Base-by-base conservation (phyloP, 352 stramenopile species). In the Globisporangium mamillatum region DNA sequence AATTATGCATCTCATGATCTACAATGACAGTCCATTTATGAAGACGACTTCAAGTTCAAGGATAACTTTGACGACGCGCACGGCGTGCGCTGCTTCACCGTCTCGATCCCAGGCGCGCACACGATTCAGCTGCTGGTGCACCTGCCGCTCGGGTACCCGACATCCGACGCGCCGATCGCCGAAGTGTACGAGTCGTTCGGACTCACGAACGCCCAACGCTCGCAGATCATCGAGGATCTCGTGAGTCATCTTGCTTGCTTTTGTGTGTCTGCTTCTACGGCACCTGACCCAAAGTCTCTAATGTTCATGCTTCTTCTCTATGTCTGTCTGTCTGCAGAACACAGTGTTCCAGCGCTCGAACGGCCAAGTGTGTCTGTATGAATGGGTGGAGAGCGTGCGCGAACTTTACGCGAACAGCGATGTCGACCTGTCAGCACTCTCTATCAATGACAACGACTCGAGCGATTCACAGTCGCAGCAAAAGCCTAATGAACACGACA, bases 161-260 rank as follows among this genome's bases (percentile, higher is more conserved):
- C 80, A 25, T 73, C 64, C 0, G 87, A 94, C 53, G 70, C 86
- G 14, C 88, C 88, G 7, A 74, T 96, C 60, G 86, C 84, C 25
- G 76, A 92, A 73, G 79, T 96, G 0, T 89, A 92, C 73, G 87
- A 96, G 60, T 94, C 85, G 2, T 90, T 93, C 20, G 88, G 88
- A 6, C 76, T 94, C 24, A 92, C 82, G 32, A 89, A 92, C 32
- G 62, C 70, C 20, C 79, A 94, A 53, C 74, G 86, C 59, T 74
- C 89, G 18, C 75, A 80, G 32, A 91, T 94, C 48, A 53, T 94
- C 55, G 60, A 81, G 18, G 78, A 89, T 38, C 64, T 95, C 63
- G 87, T 93, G 54, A 38, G 56, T 20, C 38, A 46, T 46, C 16
- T 46, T n/a, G 20, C 1, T 12, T 6, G n/a, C 29, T 34, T 60